Evolutionary conservation across 352 stramenopile species (phyloP).

Genomic region (Pythium myriotylum): DNA sequence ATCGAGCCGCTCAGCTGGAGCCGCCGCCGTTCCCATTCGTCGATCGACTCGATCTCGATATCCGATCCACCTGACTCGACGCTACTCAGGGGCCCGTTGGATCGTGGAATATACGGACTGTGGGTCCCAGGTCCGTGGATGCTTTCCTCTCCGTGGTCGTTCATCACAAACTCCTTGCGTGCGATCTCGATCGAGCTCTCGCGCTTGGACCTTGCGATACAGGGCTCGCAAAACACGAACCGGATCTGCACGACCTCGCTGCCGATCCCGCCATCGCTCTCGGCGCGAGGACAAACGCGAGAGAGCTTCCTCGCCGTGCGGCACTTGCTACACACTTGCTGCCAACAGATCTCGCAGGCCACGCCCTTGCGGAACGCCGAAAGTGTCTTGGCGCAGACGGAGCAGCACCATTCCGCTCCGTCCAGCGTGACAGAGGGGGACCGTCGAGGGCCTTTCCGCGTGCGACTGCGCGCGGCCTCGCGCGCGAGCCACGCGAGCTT

Average conservation of each 20-base stretch:
- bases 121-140: no score
- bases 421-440: no score
- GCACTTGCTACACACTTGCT: slow-evolving; percentile 5
- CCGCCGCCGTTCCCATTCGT: no score
- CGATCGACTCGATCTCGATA: no score
- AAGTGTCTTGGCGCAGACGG: not conserved
- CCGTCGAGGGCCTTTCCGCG: no score
- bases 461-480: no score
- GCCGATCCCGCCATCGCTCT: not conserved
- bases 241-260: not conserved
- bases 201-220: not conserved
- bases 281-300: not conserved
- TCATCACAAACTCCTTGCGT: slow-evolving; percentile 4
- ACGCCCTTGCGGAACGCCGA: slow-evolving; percentile 1
- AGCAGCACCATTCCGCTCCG: no score
- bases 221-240: slow-evolving; percentile 12
- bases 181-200: not conserved
- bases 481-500: slow-evolving; percentile 26
- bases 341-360: slow-evolving; percentile 6
- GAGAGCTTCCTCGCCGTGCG: slow-evolving; percentile 8
- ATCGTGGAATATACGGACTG: no score
- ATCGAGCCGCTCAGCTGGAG: no score
- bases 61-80: no score
- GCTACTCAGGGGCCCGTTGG: not conserved
- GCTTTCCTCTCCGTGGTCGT: not conserved